Conservation (phyloP, 345 rosid genomes). For the Corchorus olitorius region DNA sequence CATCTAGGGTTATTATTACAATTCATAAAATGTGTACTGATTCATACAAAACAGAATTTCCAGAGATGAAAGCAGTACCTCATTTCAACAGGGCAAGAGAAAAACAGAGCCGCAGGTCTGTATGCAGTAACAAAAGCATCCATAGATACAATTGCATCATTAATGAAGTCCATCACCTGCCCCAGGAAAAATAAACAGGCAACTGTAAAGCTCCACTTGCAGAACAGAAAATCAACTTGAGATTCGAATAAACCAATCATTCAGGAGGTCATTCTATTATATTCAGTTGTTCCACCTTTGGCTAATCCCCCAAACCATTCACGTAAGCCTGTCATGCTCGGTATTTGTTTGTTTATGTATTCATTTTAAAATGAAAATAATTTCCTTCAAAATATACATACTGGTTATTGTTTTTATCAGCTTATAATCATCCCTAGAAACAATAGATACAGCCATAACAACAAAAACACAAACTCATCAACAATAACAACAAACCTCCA, state of each 20-base stretch:
- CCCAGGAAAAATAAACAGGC: neutral
- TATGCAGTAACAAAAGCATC: constrained; percentile 74
- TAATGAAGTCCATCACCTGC: constrained; percentile 97
- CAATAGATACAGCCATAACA: neutral
- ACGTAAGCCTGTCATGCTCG: neutral
- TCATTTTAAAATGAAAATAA: neutral
- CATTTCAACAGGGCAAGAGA: constrained; percentile 68
- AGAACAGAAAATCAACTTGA: constrained; percentile 7
- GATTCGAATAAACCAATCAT: constrained; percentile 3
- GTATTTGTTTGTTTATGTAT: neutral
- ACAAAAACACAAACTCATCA: neutral
- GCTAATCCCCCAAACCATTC: neutral
- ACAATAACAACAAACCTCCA: constrained; percentile 61
- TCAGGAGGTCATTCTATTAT: neutral
- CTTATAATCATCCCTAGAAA: neutral
- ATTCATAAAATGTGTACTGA: neutral
- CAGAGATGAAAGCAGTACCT: constrained; percentile 47
- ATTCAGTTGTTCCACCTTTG: neutral
- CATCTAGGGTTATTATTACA: neutral
- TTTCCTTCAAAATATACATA: neutral
- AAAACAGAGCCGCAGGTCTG: constrained; percentile 66
- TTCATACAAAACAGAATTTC: constrained; percentile 18
- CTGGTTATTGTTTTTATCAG: neutral
- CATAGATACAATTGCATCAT: constrained; percentile 91
- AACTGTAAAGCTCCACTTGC: constrained; percentile 8